Conservation (phyloP, 1,284 basidiomycete genomes). For the Abortiporus biennis region DNA sequence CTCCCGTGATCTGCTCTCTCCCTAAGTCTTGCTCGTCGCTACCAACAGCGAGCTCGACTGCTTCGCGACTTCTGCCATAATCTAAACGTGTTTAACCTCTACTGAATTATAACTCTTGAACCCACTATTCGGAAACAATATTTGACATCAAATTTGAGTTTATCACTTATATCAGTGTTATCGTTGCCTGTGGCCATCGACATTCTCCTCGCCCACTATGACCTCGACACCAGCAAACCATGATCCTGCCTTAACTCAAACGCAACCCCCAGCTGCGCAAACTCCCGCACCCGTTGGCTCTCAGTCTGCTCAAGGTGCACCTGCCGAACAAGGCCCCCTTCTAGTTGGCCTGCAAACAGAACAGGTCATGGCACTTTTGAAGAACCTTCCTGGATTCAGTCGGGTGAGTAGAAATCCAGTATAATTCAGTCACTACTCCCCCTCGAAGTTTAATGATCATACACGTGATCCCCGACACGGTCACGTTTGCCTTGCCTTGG, state of each 20-base stretch:
- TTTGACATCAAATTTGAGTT: too few species aligned
- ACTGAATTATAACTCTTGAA: slow-evolving; percentile 2
- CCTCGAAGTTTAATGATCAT: too few species aligned
- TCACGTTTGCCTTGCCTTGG: slow-evolving; percentile 12
- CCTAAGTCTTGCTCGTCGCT: slow-evolving; percentile 14
- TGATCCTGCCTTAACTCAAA: slow-evolving; percentile 19
- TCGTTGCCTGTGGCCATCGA: too few species aligned
- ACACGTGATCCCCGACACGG: slow-evolving; percentile 14
- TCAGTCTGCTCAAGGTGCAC: slow-evolving; percentile 5
- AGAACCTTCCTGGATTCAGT: slow-evolving; percentile 40
- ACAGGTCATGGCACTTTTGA: slow-evolving; percentile 47
- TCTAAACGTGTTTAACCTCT: not conserved
- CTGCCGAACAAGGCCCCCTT: slow-evolving; percentile 5
- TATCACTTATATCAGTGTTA: too few species aligned
- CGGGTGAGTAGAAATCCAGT: slow-evolving; percentile 15
- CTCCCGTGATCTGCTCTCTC: slow-evolving; percentile 30
- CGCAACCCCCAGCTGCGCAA: slow-evolving; percentile 12
- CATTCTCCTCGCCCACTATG: slow-evolving; percentile 16
- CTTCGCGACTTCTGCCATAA: slow-evolving; percentile 9
- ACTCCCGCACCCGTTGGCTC: slow-evolving; percentile 8
- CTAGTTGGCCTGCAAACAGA: slow-evolving; percentile 32
- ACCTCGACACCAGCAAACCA: slow-evolving; percentile 22
- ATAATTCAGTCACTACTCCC: not conserved
- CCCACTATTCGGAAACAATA: too few species aligned
- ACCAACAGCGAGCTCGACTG: slow-evolving; percentile 15